These are phyloP conservation scores for Salvia sclarea DNA, from an alignment of 305 asterid genomes.

Conservation along the genomic window DNA sequence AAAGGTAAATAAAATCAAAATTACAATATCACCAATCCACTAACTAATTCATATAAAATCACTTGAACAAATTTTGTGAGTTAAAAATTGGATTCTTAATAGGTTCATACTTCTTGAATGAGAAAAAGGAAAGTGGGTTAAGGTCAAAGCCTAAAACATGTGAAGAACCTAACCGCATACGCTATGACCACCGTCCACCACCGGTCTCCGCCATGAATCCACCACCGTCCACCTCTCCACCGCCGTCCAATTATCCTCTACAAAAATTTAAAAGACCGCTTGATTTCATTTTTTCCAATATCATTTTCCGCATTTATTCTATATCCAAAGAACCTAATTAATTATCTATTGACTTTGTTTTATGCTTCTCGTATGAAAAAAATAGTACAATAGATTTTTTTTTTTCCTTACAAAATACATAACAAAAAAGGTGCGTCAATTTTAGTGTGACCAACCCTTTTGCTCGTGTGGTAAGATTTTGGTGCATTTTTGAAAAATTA, in stretches of 20 bases:
- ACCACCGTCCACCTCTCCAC: slow-evolving; percentile 37
- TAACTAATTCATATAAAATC: too few species aligned
- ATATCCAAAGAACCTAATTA: background rate
- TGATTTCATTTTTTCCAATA: background rate
- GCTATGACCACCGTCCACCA: slow-evolving; percentile 47
- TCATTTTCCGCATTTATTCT: background rate
- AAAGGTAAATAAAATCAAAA: too few species aligned
- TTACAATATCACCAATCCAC: too few species aligned
- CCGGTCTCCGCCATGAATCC: slow-evolving; percentile 31
- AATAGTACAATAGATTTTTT: background rate
- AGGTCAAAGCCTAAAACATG: slow-evolving; percentile 33
- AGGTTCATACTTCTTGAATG: slow-evolving; percentile 9
- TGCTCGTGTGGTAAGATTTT: too few species aligned
- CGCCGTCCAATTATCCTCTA: slow-evolving; percentile 34
- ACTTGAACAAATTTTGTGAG: background rate
- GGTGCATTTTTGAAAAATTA: too few species aligned
- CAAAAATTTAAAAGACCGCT: background rate
- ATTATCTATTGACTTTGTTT: too few species aligned
- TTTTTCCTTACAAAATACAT: too few species aligned
- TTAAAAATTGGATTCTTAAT: background rate
- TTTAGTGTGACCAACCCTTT: too few species aligned
- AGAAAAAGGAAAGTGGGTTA: background rate
- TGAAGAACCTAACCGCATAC: slow-evolving; percentile 25
- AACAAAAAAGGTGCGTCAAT: too few species aligned
- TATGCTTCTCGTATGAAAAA: background rate